Evolutionary conservation across 306 rosid genomes (phyloP).

Genomic region (Crotalaria pallida): DNA sequence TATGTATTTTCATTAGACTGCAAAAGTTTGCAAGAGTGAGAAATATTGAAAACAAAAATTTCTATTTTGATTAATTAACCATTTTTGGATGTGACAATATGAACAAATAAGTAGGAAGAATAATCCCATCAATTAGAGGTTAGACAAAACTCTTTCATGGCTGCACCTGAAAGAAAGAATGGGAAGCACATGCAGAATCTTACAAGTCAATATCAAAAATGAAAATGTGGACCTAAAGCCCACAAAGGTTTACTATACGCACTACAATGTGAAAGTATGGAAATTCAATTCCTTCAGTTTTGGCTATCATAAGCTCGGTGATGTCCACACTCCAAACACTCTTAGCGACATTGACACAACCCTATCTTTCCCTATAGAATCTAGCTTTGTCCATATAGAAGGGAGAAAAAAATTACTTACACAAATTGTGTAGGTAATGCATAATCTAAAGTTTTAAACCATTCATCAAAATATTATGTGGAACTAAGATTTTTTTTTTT

Average conservation of each 20-base stretch:
- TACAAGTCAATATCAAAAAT: not conserved
- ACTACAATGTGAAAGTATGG: not conserved
- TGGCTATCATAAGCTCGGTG: not conserved
- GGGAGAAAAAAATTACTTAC: no score
- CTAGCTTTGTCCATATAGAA: not conserved
- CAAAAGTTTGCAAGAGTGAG: not conserved
- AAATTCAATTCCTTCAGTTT: no score
- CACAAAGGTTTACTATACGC: not conserved
- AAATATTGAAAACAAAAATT: not conserved
- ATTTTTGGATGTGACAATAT: not conserved
- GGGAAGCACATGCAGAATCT: not conserved
- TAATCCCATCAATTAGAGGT: not conserved
- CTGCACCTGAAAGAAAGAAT: conserved; percentile 7
- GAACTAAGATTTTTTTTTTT: no score
- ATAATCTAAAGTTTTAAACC: not conserved
- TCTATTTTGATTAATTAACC: not conserved
- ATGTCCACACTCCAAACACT: not conserved
- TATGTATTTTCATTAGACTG: not conserved
- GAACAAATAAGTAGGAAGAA: not conserved
- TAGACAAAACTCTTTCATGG: not conserved
- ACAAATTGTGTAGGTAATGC: not conserved
- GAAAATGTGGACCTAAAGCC: conserved; percentile 10
- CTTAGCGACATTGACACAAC: not conserved
- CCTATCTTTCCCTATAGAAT: not conserved
- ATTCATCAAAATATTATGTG: no score